A percentile compares a stretch with the other conserved stretches of the same genome.
Evolutionary conservation across 768 basidiomycete species (phyloP).

Genomic region (Tephrocybe rancida): DNA sequence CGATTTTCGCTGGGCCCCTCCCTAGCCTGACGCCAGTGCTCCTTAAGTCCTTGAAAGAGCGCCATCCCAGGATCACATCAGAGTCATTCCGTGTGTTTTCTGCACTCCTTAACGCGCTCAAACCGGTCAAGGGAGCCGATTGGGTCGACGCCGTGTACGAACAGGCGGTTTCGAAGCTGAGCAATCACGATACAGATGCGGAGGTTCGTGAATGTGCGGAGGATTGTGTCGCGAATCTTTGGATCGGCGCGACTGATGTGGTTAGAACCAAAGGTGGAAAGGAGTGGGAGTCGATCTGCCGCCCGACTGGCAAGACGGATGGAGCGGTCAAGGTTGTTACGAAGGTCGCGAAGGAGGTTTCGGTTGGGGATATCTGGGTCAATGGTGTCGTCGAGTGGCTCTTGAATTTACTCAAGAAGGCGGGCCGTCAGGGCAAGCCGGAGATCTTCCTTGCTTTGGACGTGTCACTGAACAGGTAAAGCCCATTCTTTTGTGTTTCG

Average conservation of each 20-base stretch:
- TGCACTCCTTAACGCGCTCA: slow-evolving; percentile 73
- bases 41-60: slow-evolving; percentile 73
- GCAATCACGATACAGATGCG: slow-evolving; percentile 84
- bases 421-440: slow-evolving; percentile 74
- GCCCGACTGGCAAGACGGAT: slow-evolving; percentile 68
- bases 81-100: slow-evolving; percentile 90
- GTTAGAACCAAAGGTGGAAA: slow-evolving; percentile 62
- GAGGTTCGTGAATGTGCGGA: slow-evolving; percentile 87
- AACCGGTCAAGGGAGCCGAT: slow-evolving; percentile 63
- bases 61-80: slow-evolving; percentile 86
- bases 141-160: slow-evolving; percentile 79
- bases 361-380: slow-evolving; percentile 78
- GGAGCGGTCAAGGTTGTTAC: slow-evolving; percentile 82
- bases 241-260: slow-evolving; percentile 82
- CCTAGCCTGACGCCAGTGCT: slow-evolving; percentile 72
- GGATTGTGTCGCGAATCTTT: slow-evolving; percentile 81
- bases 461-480: slow-evolving; percentile 68
- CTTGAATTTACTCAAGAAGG: slow-evolving; percentile 73
- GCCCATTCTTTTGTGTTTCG: slow-evolving; percentile 1
- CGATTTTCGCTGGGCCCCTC: slow-evolving; percentile 63
- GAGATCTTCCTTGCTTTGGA: slow-evolving; percentile 82
- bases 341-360: slow-evolving; percentile 77
- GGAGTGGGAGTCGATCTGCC: slow-evolving; percentile 83
- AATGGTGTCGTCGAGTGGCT: slow-evolving; percentile 80
- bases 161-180: slow-evolving; percentile 70